Evolutionary conservation across 2,329 filamentous ascomycete genomes (phyloP).

Genomic region (Colletotrichum liriopes): DNA sequence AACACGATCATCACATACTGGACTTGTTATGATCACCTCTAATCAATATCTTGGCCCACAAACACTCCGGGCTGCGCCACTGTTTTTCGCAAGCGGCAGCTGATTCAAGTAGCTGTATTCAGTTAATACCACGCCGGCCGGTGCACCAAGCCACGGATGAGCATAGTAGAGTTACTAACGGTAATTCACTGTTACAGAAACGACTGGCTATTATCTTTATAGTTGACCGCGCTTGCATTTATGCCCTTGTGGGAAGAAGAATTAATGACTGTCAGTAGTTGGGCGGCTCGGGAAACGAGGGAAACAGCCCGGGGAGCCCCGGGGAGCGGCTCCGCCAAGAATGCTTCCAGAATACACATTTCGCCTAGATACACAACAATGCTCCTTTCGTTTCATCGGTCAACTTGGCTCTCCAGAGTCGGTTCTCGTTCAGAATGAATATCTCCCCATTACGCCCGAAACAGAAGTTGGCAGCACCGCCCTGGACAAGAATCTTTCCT

Average conservation of each 20-base stretch:
- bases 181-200: background rate
- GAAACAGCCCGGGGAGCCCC: background rate
- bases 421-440: conserved; percentile 64
- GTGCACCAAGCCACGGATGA: too few relatives aligned
- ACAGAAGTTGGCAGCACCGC: conserved; percentile 63
- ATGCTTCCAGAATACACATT: background rate
- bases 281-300: background rate
- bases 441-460: conserved; percentile 61
- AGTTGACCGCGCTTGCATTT: background rate
- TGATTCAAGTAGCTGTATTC: background rate
- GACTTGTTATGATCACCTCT: fast-evolving
- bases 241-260: background rate
- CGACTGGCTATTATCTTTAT: too few relatives aligned
- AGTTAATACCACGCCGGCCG: too few relatives aligned
- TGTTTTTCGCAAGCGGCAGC: background rate
- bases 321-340: background rate
- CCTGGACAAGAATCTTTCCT: conserved; percentile 60
- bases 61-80: too few relatives aligned
- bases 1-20: too few relatives aligned
- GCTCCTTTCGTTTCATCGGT: conserved; percentile 48
- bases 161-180: too few relatives aligned
- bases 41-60: too few relatives aligned
- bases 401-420: conserved; percentile 58
- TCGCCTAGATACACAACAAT: conserved; percentile 36
- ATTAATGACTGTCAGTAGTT: background rate